Conservation (phyloP, 371 early-diverging fungal genomes). For the Haplosporangium sp. region DNA sequence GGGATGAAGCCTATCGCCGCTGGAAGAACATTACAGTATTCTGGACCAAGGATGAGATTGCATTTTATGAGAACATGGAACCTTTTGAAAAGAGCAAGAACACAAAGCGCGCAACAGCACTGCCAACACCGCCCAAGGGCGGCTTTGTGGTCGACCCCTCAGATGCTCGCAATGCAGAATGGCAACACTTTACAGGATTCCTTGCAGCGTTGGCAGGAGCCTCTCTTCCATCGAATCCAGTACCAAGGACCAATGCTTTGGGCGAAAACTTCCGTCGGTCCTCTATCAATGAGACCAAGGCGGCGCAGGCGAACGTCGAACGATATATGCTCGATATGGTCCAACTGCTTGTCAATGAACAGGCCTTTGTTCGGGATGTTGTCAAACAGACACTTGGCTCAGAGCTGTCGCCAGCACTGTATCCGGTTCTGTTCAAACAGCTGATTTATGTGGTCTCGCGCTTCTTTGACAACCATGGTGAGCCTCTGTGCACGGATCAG, state of each 20-base stretch:
- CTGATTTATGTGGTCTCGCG: slow-evolving; percentile 78
- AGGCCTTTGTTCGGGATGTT: slow-evolving; percentile 89
- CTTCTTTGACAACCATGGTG: slow-evolving; percentile 83
- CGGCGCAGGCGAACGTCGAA: slow-evolving; percentile 72
- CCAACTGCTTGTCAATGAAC: slow-evolving; percentile 85
- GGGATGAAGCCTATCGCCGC: slow-evolving; percentile 87
- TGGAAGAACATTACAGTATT: slow-evolving; percentile 76
- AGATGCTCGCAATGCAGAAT: slow-evolving; percentile 61
- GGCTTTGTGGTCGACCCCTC: slow-evolving; percentile 38
- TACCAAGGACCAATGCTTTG: slow-evolving; percentile 25
- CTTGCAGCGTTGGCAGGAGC: slow-evolving; percentile 85
- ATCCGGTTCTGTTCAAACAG: slow-evolving; percentile 86
- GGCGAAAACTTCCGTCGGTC: slow-evolving; percentile 50
- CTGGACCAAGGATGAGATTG: slow-evolving; percentile 59
- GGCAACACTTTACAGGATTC: slow-evolving; percentile 90
- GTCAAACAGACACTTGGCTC: slow-evolving; percentile 90
- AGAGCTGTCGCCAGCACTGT: slow-evolving; percentile 86
- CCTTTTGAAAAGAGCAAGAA: slow-evolving; percentile 36
- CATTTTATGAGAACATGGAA: slow-evolving; percentile 46
- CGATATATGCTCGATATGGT: slow-evolving; percentile 89
- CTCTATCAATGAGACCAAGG: slow-evolving; percentile 31
- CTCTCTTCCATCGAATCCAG: slow-evolving; percentile 61
- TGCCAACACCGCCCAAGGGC: slow-evolving; percentile 51
- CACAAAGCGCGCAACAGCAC: slow-evolving; percentile 40
- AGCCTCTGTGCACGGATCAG: slow-evolving; percentile 79